phyloP scores from a whole-genome alignment of 768 basidiomycete species.

The Rhizopogon roseolus region DNA sequence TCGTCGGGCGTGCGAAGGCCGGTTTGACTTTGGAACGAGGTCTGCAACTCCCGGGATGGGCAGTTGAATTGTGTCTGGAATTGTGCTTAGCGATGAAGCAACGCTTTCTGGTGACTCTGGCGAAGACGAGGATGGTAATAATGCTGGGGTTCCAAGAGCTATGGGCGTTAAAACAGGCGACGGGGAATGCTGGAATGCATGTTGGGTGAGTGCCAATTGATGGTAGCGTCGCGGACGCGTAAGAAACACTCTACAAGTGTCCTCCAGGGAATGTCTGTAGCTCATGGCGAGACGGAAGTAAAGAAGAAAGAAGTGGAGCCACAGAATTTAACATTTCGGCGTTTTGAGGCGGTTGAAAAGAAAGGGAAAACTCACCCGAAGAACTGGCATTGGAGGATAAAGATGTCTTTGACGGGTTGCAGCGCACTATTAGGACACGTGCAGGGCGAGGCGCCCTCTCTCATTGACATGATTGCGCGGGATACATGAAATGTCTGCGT shows the following conservation, averaged over 20 bases:
- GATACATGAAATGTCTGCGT: neutral
- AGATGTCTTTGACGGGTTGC: conserved; percentile 11
- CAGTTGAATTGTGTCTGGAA: neutral
- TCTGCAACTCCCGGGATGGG: conserved; percentile 7
- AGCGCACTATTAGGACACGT: conserved; percentile 1
- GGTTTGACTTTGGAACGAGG: conserved; percentile 6
- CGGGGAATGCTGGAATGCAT: conserved; percentile 2
- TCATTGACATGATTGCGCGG: neutral
- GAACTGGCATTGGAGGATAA: conserved; percentile 14
- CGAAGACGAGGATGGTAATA: neutral
- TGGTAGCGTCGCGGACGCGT: conserved; percentile 11
- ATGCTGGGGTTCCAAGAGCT: neutral
- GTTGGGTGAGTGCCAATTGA: conserved; percentile 1
- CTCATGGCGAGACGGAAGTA: conserved; percentile 17
- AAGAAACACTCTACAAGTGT: conserved; percentile 23
- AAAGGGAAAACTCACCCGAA: conserved; percentile 12
- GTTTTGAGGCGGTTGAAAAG: conserved; percentile 6
- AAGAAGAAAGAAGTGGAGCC: conserved; percentile 4
- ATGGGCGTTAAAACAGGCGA: neutral
- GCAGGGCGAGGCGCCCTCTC: neutral
- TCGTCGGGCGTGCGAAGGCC: conserved; percentile 47
- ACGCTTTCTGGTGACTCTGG: neutral
- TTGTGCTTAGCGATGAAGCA: neutral
- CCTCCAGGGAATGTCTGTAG: conserved; percentile 24
- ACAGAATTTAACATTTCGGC: neutral